These are phyloP conservation scores for Zygoascus ofunaensis DNA, from an alignment of 805 yeast genomes.

Conservation along the genomic window DNA sequence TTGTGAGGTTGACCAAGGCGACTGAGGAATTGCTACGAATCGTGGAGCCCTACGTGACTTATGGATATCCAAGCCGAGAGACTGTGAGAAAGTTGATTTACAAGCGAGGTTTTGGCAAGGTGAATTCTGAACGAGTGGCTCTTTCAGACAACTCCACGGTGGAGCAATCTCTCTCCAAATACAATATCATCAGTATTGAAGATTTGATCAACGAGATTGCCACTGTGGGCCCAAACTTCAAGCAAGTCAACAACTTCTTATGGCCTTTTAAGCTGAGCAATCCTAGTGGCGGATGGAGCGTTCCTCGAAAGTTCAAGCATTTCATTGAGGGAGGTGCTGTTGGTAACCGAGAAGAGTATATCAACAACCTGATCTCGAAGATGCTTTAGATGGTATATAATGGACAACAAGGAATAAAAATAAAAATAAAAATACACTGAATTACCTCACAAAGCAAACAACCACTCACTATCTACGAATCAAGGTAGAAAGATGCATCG, in stretches of 20 bases:
- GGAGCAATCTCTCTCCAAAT: slow-evolving; percentile 63
- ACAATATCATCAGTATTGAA: slow-evolving; percentile 65
- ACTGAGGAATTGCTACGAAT: slow-evolving; percentile 66
- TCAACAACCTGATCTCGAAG: slow-evolving; percentile 63
- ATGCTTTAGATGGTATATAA: slow-evolving; percentile 46
- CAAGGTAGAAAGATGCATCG: neutral
- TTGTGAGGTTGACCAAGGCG: slow-evolving; percentile 71
- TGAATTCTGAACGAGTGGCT: slow-evolving; percentile 68
- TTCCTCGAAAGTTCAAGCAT: slow-evolving; percentile 71
- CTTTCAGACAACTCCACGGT: slow-evolving; percentile 62
- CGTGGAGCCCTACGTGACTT: slow-evolving; percentile 74
- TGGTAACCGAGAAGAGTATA: slow-evolving; percentile 76
- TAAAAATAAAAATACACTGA: too few species aligned
- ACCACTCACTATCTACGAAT: neutral
- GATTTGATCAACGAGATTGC: slow-evolving; percentile 74
- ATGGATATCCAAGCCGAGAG: slow-evolving; percentile 70
- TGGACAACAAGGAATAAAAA: too few species aligned
- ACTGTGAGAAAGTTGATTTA: slow-evolving; percentile 65
- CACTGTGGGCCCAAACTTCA: slow-evolving; percentile 80
- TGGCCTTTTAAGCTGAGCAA: slow-evolving; percentile 81
- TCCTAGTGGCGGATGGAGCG: slow-evolving; percentile 79
- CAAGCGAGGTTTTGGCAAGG: slow-evolving; percentile 82
- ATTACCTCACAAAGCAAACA: too few species aligned
- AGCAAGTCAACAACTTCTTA: slow-evolving; percentile 76
- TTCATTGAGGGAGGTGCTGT: slow-evolving; percentile 79